Conservation (phyloP, 2,329 filamentous ascomycete species). For the Aspergillus fijiensis region DNA sequence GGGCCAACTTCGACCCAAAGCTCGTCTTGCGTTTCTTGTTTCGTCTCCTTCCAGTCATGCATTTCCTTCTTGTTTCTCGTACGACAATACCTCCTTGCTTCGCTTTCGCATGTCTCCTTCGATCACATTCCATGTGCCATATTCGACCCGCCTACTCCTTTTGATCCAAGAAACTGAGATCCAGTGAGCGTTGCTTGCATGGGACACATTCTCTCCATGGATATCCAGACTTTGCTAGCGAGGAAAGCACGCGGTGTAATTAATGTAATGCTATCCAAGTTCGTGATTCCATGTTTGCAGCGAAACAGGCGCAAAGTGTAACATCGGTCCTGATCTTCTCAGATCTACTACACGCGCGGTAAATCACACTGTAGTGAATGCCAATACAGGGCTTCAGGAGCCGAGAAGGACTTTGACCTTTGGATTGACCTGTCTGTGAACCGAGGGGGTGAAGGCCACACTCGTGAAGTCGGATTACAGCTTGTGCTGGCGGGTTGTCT, state of each 20-base stretch:
- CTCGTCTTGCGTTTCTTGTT: slow-evolving; percentile 7
- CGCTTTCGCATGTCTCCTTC: background rate
- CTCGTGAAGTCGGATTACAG: no score
- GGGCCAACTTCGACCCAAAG: slow-evolving; percentile 2
- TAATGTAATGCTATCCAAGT: slow-evolving; percentile 23
- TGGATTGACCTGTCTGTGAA: no score
- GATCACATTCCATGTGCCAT: background rate
- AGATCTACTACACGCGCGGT: no score
- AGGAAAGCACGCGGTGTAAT: slow-evolving; percentile 17
- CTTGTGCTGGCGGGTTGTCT: no score
- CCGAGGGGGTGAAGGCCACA: no score
- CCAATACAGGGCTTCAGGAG: no score
- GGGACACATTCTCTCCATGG: background rate
- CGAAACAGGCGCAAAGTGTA: no score
- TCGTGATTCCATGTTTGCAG: slow-evolving; percentile 14
- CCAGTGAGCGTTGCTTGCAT: background rate
- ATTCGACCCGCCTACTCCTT: background rate
- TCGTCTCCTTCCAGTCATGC: background rate
- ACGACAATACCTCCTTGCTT: slow-evolving; percentile 10
- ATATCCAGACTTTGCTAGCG: background rate
- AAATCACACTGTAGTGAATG: no score
- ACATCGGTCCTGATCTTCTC: no score
- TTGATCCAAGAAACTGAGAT: background rate
- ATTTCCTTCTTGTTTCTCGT: slow-evolving; percentile 5
- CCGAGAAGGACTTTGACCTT: no score